These are phyloP conservation scores for Xylariales sp. DNA, from an alignment of 2,329 filamentous ascomycete species.

Conservation along the genomic window DNA sequence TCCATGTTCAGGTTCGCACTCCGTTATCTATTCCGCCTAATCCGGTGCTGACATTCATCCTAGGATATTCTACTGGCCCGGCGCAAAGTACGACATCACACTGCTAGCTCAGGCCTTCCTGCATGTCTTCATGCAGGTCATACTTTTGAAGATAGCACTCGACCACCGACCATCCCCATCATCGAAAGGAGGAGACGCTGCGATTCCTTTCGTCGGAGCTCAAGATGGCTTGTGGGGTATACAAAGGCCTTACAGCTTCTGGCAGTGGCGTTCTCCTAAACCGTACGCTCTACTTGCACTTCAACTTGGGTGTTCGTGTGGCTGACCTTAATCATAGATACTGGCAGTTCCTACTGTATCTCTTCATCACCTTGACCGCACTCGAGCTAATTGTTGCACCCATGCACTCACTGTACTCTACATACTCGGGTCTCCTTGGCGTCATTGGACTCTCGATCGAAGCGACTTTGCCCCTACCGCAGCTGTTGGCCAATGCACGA, in stretches of 20 bases:
- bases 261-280: slow-evolving; percentile 72
- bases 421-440: slow-evolving; percentile 66
- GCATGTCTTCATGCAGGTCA: slow-evolving; percentile 59
- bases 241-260: slow-evolving; percentile 69
- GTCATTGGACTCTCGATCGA: slow-evolving; percentile 74
- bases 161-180: slow-evolving; percentile 60
- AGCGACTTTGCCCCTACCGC: slow-evolving; percentile 75
- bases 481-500: slow-evolving; percentile 67
- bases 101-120: slow-evolving; percentile 61
- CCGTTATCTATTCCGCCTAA: neutral
- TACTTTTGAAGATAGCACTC: slow-evolving; percentile 63
- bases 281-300: slow-evolving; percentile 43
- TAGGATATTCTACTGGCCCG: slow-evolving; percentile 68
- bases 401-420: slow-evolving; percentile 50
- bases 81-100: slow-evolving; percentile 59
- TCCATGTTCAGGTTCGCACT: slow-evolving; percentile 55
- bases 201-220: slow-evolving; percentile 57
- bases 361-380: slow-evolving; percentile 55
- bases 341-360: slow-evolving; percentile 71
- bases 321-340: slow-evolving; percentile 43
- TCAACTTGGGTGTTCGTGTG: neutral
- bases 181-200: slow-evolving; percentile 55
- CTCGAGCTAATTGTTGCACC: slow-evolving; percentile 65
- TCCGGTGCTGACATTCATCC: slow-evolving; percentile 9
- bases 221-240: slow-evolving; percentile 35